These are phyloP conservation scores for Ilyonectria robusta DNA, from an alignment of 2,329 filamentous ascomycete species.

Conservation along the genomic window DNA sequence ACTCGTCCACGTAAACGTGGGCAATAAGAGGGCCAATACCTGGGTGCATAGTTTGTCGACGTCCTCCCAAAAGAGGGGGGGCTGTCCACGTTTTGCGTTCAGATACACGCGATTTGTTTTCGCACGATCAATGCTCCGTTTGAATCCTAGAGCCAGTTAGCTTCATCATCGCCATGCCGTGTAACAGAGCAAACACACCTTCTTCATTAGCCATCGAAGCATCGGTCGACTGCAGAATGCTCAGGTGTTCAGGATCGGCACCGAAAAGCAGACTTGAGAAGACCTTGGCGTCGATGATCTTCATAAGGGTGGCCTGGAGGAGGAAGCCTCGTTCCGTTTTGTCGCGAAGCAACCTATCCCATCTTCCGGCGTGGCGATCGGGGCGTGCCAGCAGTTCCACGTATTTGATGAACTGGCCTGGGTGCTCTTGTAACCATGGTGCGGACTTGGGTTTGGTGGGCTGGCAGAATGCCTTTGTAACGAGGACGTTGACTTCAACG, in stretches of 20 bases:
- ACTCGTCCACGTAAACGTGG: slow-evolving; percentile 40
- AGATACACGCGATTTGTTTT: slow-evolving; percentile 46
- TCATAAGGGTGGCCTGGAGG: slow-evolving; percentile 49
- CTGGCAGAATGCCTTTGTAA: slow-evolving; percentile 39
- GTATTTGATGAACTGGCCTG: slow-evolving; percentile 44
- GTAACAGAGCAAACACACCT: slow-evolving; percentile 40
- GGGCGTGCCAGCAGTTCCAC: slow-evolving; percentile 48
- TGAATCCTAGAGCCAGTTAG: slow-evolving; percentile 46
- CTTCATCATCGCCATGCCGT: neutral
- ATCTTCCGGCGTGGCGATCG: slow-evolving; percentile 42
- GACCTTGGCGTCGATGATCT: slow-evolving; percentile 44
- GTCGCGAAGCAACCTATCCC: slow-evolving; percentile 48
- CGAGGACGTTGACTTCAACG: slow-evolving; percentile 42
- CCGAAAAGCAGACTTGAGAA: slow-evolving; percentile 52
- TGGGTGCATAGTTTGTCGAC: slow-evolving; percentile 48
- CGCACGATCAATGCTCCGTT: slow-evolving; percentile 46
- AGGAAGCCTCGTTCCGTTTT: slow-evolving; percentile 43
- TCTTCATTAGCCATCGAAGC: slow-evolving; percentile 43
- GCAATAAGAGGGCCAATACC: slow-evolving; percentile 44
- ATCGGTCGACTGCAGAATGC: slow-evolving; percentile 43
- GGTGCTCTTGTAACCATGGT: slow-evolving; percentile 44
- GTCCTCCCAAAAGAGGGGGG: slow-evolving; percentile 49
- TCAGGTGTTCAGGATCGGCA: slow-evolving; percentile 43
- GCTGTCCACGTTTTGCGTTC: slow-evolving; percentile 28
- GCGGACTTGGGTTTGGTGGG: slow-evolving; percentile 17